Conservation (phyloP, 164 flowering plant genomes). For the Magnolia officinalis region DNA sequence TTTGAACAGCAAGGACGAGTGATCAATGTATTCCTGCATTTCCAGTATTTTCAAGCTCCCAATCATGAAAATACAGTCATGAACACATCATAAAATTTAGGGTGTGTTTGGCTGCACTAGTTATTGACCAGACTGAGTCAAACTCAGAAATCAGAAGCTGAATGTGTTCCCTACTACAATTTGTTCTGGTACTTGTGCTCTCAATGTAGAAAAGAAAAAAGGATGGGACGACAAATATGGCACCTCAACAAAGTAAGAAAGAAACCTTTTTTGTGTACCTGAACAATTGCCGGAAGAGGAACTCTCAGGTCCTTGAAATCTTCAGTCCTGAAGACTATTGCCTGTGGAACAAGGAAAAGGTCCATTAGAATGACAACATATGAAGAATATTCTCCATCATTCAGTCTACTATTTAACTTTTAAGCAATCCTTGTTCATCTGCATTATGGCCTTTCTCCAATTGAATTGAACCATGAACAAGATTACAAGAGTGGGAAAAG, state of each 20-base stretch:
- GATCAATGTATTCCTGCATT: conserved; percentile 91
- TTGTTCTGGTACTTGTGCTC: no score
- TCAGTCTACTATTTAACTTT: no score
- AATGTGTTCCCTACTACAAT: background rate
- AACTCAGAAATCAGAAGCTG: no score
- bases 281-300: conserved; percentile 93
- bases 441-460: no score
- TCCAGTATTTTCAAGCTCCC: conserved; percentile 6
- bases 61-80: background rate
- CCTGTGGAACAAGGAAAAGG: conserved; percentile 36
- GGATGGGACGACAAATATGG: no score
- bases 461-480: no score
- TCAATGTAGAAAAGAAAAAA: no score
- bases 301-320: conserved; percentile 59
- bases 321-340: conserved; percentile 68
- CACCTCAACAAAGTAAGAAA: no score
- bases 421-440: background rate
- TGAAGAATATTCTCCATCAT: background rate
- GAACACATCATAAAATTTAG: background rate
- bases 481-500: no score
- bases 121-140: no score
- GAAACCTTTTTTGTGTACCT: conserved; percentile 39
- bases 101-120: no score
- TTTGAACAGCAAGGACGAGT: conserved; percentile 65
- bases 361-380: background rate